phyloP scores from a whole-genome alignment of 139 green algal genomes.

The Coelastrella sp. region DNA sequence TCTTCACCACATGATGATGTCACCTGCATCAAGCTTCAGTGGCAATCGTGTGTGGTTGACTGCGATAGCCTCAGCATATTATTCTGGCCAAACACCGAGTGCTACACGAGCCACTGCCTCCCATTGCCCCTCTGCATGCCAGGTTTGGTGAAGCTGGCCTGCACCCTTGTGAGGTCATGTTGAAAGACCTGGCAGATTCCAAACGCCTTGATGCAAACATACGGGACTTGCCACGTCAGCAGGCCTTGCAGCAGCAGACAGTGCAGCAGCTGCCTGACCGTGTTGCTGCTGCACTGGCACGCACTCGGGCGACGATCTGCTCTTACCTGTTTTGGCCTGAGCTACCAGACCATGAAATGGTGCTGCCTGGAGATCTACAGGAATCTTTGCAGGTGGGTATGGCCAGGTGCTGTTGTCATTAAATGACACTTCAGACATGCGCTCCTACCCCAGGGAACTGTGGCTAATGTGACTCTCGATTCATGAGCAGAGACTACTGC shows the following conservation, averaged over 20 bases:
- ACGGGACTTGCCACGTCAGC: slow-evolving; percentile 38
- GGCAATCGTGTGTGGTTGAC: neutral
- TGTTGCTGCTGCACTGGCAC: slow-evolving; percentile 35
- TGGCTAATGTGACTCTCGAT: neutral
- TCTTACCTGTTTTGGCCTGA: slow-evolving; percentile 93
- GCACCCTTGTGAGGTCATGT: slow-evolving; percentile 85
- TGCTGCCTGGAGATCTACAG: slow-evolving; percentile 65
- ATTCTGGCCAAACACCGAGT: neutral
- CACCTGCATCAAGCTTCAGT: neutral
- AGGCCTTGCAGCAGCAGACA: slow-evolving; percentile 17
- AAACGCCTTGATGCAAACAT: slow-evolving; percentile 90
- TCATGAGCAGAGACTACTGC: no score
- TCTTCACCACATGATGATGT: no score
- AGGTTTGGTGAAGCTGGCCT: slow-evolving; percentile 89
- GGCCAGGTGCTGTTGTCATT: no score
- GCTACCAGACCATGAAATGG: slow-evolving; percentile 60
- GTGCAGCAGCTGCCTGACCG: slow-evolving; percentile 7
- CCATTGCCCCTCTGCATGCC: neutral
- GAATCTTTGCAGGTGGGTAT: slow-evolving; percentile 44
- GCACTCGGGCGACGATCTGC: slow-evolving; percentile 78
- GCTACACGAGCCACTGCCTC: no score
- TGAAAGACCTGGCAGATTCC: slow-evolving; percentile 93
- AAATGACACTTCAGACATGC: neutral
- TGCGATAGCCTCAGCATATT: neutral
- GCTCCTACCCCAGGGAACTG: neutral